Evolutionary conservation across 2,329 filamentous ascomycete species (phyloP).

Genomic region (Arthrobotrys sinensis): DNA sequence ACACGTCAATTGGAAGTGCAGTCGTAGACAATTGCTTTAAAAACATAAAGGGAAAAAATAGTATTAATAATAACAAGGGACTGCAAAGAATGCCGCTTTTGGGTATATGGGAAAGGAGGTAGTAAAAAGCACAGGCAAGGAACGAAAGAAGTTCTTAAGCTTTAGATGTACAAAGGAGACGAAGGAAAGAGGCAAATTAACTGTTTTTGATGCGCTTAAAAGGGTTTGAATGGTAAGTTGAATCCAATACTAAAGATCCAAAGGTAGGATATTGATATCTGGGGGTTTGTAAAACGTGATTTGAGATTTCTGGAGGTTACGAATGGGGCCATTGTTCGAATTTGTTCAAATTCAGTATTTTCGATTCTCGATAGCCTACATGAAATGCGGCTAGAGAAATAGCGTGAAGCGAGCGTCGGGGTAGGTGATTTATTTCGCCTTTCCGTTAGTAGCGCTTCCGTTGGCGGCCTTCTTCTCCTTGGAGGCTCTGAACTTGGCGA

Average conservation of each 20-base stretch:
- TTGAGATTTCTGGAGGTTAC: conserved; percentile 2
- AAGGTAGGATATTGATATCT: background rate
- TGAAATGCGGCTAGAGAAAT: conserved; percentile 8
- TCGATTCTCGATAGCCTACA: conserved; percentile 27
- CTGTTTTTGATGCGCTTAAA: background rate
- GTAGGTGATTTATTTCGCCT: conserved; percentile 37
- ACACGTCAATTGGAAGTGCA: background rate
- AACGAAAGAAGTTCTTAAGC: background rate
- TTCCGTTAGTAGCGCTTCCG: conserved; percentile 56
- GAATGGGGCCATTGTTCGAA: background rate
- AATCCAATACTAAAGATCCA: background rate
- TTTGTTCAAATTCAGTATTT: background rate
- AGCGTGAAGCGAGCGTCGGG: background rate
- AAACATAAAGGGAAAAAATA: background rate
- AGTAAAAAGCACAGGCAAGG: conserved; percentile 1
- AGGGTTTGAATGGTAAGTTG: background rate
- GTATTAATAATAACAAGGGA: conserved; percentile 9
- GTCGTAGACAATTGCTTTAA: too few relatives aligned
- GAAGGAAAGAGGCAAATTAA: conserved; percentile 10
- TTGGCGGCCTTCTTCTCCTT: conserved; percentile 69
- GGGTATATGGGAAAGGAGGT: conserved; percentile 53
- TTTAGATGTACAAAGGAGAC: conserved; percentile 25
- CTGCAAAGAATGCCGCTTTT: conserved; percentile 58
- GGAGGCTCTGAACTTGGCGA: conserved; percentile 79
- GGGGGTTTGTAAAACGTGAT: background rate